Evolutionary conservation across 2,329 filamentous ascomycete genomes (phyloP), one percentile per base, ranked within the genome.

Genomic region (Xylaria sp.): DNA sequence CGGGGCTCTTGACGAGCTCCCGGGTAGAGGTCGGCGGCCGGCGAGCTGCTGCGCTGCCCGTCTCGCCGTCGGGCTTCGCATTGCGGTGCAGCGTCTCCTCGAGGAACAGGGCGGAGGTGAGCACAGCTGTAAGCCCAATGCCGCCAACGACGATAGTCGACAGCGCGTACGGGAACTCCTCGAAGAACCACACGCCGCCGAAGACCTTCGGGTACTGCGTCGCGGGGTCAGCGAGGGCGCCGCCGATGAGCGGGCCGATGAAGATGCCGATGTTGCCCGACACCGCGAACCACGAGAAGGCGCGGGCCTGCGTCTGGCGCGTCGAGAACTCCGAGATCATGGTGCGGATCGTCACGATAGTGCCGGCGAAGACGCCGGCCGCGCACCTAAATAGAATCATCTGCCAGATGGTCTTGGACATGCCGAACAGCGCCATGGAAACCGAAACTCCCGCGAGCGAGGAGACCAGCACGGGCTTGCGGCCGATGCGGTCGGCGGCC

Each of bases 281-380:
- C 75, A 95, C 93, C 9, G 92, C 91, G 76, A 94, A 94, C 83
- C 89, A 92, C 75, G 90, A 90, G 75, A 94, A 96, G 0, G 90
- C 89, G 32, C 85, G 82, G 0, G 92, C 92, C 79, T 94, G 92
- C 0, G 90, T 94, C 69, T 86, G 85, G 4, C 86, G 81, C 0
- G 90, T 92, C 77, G 88, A 91, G 72, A 90, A 88, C 79, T 96
- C 93, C 19, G 87, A 86, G 34, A 95, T 84, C 90, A 95, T 94
- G 6, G 92, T 90, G 32, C 93, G 85, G 64, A 95, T 88, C 5
- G 92, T 91, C 61, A 95, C 88, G 56, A 92, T 84, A 6, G 89
- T 92, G 0, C 92, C 92, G 0, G 89, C 89, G 77, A 95, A 94
- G 4, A 93, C 78, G 1, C 93, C 93, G 0, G 90, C 91, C 17